These are phyloP conservation scores for Trametes sp. DNA, from an alignment of 1,284 basidiomycete species.

Conservation along the genomic window DNA sequence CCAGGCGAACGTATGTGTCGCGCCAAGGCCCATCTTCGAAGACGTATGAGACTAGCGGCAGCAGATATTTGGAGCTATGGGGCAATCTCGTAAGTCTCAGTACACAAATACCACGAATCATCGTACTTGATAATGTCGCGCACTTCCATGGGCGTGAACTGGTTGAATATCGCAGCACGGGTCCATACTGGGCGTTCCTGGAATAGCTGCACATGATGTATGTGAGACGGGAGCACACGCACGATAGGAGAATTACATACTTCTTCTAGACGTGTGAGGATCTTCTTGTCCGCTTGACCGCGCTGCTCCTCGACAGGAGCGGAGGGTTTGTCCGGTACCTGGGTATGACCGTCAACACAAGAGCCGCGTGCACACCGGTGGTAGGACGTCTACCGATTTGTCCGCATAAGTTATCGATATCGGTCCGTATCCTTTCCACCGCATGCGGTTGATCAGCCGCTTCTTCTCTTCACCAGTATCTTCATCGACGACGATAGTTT, in stretches of 20 bases:
- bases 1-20: conserved; percentile 87
- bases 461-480: conserved; percentile 84
- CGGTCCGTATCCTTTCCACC: conserved; percentile 82
- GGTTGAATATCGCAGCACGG: conserved; percentile 83
- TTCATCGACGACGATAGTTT: conserved; percentile 69
- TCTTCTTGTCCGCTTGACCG: conserved; percentile 61
- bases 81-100: background rate
- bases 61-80: conserved; percentile 72
- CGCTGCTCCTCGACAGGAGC: conserved; percentile 62
- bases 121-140: conserved; percentile 77
- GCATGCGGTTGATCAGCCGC: conserved; percentile 78
- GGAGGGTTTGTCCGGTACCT: conserved; percentile 76
- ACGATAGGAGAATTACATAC: conserved; percentile 46
- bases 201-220: conserved; percentile 57
- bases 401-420: conserved; percentile 75
- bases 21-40: conserved; percentile 96
- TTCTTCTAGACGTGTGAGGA: conserved; percentile 66
- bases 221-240: background rate
- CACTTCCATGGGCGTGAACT: conserved; percentile 74
- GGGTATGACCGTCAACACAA: background rate
- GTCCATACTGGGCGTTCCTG: conserved; percentile 89
- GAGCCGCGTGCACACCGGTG: background rate
- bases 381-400: conserved; percentile 49
- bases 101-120: background rate
- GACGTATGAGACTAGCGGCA: conserved; percentile 81